These are phyloP conservation scores for Candida dajiaensis DNA, from an alignment of 805 yeast genomes.

Conservation along the genomic window DNA sequence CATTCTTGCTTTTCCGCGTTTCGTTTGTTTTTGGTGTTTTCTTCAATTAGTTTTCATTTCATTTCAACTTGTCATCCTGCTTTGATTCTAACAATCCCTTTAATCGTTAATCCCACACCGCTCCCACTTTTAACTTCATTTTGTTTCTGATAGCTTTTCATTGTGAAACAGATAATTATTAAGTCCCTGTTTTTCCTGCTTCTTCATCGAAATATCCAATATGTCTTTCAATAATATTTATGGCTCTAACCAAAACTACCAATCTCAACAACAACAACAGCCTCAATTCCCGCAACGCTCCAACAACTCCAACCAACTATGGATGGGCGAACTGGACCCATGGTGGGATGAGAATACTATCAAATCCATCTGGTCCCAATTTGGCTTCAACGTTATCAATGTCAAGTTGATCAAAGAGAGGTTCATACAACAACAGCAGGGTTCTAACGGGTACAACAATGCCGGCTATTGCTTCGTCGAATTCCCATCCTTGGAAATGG, in stretches of 20 bases:
- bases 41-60: not conserved
- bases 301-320: slow-evolving; percentile 32
- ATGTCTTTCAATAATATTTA: not conserved
- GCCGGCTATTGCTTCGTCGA: slow-evolving; percentile 82
- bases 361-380: slow-evolving; percentile 58
- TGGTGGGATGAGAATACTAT: slow-evolving; percentile 73
- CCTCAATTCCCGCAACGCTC: slow-evolving; percentile 10
- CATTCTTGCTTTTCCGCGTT: not conserved
- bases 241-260: not conserved
- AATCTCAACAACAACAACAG: slow-evolving; percentile 3
- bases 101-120: not conserved
- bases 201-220: not conserved
- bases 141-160: not conserved
- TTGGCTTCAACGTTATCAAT: slow-evolving; percentile 54
- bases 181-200: not conserved
- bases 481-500: slow-evolving; percentile 54
- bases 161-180: not conserved
- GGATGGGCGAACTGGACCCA: slow-evolving; percentile 92
- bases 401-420: slow-evolving; percentile 73
- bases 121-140: not conserved
- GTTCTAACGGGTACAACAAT: slow-evolving; percentile 33
- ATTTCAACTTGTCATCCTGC: not conserved
- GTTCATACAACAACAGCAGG: slow-evolving; percentile 12
- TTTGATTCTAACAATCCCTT: not conserved
- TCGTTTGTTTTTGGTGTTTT: not conserved